Evolutionary conservation across 2,329 filamentous ascomycete species (phyloP).

Genomic region (Phoma sp.): DNA sequence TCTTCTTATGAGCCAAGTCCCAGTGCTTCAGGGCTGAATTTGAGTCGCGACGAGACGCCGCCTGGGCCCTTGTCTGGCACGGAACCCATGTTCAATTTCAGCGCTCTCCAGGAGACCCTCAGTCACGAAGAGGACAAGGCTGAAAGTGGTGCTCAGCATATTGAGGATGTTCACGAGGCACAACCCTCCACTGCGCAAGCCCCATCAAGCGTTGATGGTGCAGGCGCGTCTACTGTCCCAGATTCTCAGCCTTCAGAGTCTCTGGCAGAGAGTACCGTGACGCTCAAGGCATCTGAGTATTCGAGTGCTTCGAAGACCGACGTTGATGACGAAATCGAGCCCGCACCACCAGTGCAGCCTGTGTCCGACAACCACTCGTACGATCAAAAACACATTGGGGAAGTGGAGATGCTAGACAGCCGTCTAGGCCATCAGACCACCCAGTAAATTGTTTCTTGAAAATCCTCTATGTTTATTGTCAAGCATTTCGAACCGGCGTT

Average conservation of each 20-base stretch:
- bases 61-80: constrained; percentile 55
- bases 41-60: constrained; percentile 37
- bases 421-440: constrained; percentile 37
- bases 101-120: constrained; percentile 84
- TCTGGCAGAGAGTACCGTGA: constrained; percentile 33
- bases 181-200: constrained; percentile 1
- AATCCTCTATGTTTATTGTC: background rate
- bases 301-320: constrained; percentile 13
- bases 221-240: constrained; percentile 1
- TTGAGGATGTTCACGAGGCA: constrained; percentile 44
- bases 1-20: constrained; percentile 59
- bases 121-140: constrained; percentile 62
- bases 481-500: constrained; percentile 22
- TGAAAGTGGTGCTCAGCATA: constrained; percentile 47
- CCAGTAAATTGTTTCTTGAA: constrained; percentile 27
- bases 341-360: constrained; percentile 31
- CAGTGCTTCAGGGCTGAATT: constrained; percentile 60
- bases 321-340: constrained; percentile 36
- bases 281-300: constrained; percentile 31
- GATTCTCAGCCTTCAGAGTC: constrained; percentile 3
- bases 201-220: background rate
- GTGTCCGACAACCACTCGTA: constrained; percentile 27
- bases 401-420: constrained; percentile 38
- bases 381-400: constrained; percentile 45
- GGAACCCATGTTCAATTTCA: constrained; percentile 91